Evolutionary conservation across 176 grass and related monocot species (phyloP).

Genomic region (Guadua angustifolia): DNA sequence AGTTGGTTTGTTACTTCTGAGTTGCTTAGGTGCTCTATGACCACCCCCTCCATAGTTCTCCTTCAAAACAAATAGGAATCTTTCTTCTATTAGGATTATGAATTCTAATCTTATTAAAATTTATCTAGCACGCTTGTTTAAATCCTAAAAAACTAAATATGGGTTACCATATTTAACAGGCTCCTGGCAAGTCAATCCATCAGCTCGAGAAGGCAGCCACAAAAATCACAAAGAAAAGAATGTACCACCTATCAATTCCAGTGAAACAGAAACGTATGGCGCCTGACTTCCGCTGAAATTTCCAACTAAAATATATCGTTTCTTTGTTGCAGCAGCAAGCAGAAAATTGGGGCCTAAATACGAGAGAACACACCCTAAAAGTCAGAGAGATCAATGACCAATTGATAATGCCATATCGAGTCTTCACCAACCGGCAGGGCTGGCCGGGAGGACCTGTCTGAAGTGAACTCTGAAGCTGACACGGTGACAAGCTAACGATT

Average conservation of each 20-base stretch:
- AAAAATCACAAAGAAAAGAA: conserved; percentile 62
- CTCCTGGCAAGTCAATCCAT: conserved; percentile 71
- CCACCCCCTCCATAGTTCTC: too few relatives aligned
- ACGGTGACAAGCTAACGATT: not conserved
- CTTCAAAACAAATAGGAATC: too few relatives aligned
- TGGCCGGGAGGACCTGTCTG: conserved; percentile 50
- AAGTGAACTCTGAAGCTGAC: not conserved
- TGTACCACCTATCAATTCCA: conserved; percentile 36
- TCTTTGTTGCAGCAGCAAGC: conserved; percentile 58
- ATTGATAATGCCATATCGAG: conserved; percentile 86
- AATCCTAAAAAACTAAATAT: too few relatives aligned
- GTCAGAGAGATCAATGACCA: conserved; percentile 77
- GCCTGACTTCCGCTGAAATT: not conserved
- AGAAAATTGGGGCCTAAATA: conserved; percentile 45
- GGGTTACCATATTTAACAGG: too few relatives aligned
- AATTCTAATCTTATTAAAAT: too few relatives aligned
- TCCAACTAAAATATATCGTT: not conserved
- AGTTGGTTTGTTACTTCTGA: too few relatives aligned
- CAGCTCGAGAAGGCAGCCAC: conserved; percentile 62
- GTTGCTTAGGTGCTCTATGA: too few relatives aligned
- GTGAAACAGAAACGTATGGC: not conserved
- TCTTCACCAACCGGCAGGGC: conserved; percentile 82
- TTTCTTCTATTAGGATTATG: too few relatives aligned
- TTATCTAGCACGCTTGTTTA: too few relatives aligned
- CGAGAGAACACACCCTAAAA: conserved; percentile 57